These are phyloP conservation scores for Silene coronaria DNA, from an alignment of 179 eudicot species.

Conservation along the genomic window DNA sequence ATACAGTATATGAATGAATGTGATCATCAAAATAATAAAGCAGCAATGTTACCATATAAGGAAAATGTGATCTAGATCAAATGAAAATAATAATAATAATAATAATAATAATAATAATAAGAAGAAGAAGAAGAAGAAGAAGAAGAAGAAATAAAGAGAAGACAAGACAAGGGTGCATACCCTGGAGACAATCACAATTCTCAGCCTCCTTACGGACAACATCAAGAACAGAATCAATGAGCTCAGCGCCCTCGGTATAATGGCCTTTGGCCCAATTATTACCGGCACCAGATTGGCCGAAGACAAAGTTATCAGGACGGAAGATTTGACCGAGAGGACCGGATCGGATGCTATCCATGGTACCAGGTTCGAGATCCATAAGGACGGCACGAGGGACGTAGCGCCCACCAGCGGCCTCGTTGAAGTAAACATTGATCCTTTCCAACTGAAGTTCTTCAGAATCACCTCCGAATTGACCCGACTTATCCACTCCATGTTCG, in stretches of 20 bases:
- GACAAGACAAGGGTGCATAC: background rate
- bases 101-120: too few relatives aligned
- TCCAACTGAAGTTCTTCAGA: conserved; percentile 7
- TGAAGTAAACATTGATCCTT: conserved; percentile 9
- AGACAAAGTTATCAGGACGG: conserved; percentile 7
- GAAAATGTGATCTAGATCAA: too few relatives aligned
- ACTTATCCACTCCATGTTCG: background rate
- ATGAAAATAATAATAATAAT: too few relatives aligned
- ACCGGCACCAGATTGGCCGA: conserved; percentile 11
- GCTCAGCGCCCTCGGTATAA: conserved; percentile 12
- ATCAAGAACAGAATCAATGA: conserved; percentile 15
- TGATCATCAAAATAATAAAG: too few relatives aligned
- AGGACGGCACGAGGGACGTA: conserved; percentile 16
- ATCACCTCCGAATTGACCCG: conserved; percentile 1
- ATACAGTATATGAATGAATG: too few relatives aligned
- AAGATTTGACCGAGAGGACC: conserved; percentile 8
- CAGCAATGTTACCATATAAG: too few relatives aligned
- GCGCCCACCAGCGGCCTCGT: conserved; percentile 9
- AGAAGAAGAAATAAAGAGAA: too few relatives aligned
- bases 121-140: too few relatives aligned
- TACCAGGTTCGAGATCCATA: conserved; percentile 14
- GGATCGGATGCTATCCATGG: conserved; percentile 12
- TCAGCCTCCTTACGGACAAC: conserved; percentile 15
- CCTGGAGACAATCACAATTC: conserved; percentile 16
- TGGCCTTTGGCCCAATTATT: conserved; percentile 13